Evolutionary conservation across 1,284 basidiomycete genomes (phyloP).

Genomic region (Microbotryum scabiosae): DNA sequence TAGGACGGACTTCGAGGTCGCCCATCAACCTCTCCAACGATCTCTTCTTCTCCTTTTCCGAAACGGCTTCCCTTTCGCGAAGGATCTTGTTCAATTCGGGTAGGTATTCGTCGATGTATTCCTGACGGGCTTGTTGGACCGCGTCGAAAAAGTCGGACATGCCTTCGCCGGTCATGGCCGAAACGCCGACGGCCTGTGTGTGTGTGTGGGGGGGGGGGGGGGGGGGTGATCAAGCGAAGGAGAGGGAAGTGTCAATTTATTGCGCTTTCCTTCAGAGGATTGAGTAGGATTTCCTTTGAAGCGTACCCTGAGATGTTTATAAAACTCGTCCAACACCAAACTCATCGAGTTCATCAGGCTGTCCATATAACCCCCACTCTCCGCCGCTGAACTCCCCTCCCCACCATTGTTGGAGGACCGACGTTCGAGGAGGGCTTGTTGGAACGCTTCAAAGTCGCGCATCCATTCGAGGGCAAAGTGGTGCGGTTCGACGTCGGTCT

Average conservation of each 20-base stretch:
- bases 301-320: slow-evolving; percentile 81
- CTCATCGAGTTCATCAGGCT: slow-evolving; percentile 99
- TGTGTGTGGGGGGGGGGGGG: background rate
- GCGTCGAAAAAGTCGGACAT: slow-evolving; percentile 84
- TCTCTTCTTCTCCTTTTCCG: slow-evolving; percentile 43
- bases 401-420: slow-evolving; percentile 46
- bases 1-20: slow-evolving; percentile 58
- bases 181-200: slow-evolving; percentile 80
- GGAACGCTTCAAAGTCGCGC: slow-evolving; percentile 80
- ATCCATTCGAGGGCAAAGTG: slow-evolving; percentile 96
- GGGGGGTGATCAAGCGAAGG: too few relatives aligned
- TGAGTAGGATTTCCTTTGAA: too few relatives aligned
- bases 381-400: slow-evolving; percentile 52
- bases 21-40: slow-evolving; percentile 74
- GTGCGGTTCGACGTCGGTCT: slow-evolving; percentile 80
- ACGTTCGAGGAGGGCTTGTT: slow-evolving; percentile 44
- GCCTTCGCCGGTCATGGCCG: slow-evolving; percentile 87
- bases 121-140: slow-evolving; percentile 73
- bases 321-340: slow-evolving; percentile 95
- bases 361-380: slow-evolving; percentile 95
- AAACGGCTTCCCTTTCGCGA: slow-evolving; percentile 39
- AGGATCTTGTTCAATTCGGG: slow-evolving; percentile 72
- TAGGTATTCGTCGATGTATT: slow-evolving; percentile 83
- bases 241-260: background rate
- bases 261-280: too few relatives aligned